Base-by-base conservation (phyloP, 441 rosid species). In the Jatropha podagrica region DNA sequence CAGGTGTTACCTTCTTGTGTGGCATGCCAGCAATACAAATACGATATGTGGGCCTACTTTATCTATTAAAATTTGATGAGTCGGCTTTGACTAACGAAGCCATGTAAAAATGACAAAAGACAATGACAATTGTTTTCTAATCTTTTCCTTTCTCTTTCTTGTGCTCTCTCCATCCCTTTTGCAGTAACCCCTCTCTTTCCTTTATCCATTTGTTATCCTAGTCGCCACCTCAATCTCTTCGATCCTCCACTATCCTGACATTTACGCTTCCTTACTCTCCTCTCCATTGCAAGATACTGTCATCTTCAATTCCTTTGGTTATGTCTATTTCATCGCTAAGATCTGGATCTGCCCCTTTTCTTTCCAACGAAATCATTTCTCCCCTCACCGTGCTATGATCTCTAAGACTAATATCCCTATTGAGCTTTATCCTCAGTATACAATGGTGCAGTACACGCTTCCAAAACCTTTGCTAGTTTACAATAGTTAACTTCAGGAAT, bases 261-360 rank as follows among this genome's bases (percentile, higher is more conserved):
- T 94, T 69, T 18, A 81, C 90, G 7, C 91, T 96, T 26, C 92
- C 93, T 41, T 96, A 96, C 80, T 87, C 92, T 23, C 99, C 99
- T 3, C 91, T 96, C 20, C 90, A 87, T 0, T 96, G 98, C 86
- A 85, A 87, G 68, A 89, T 97, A 18, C 88, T 20, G 87, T 94
- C 44, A 79, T 75, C 10, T 91, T 96, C 80, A 96, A 92, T 77
- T 83, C 91, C 72, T 96, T 78, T 73, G 68, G 93, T 3, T 91
- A 89, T 62, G 99, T 94, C 17, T 98, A 96, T 79, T 91, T 88
- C 86, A 58, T 84, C 8, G 96, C 91, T 73, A 94, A 90, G 97
- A 91, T 91, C 93, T 96, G 99, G 99, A 93, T 88, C 88, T 96
- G 99, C 65, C 98, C 97, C 40, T 91, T 96, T 82, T 96, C 98